Percentiles rank a stretch among this genome's conserved stretches.
phyloP scores from a whole-genome alignment of 306 rosid species.

The Corylus avellana region DNA sequence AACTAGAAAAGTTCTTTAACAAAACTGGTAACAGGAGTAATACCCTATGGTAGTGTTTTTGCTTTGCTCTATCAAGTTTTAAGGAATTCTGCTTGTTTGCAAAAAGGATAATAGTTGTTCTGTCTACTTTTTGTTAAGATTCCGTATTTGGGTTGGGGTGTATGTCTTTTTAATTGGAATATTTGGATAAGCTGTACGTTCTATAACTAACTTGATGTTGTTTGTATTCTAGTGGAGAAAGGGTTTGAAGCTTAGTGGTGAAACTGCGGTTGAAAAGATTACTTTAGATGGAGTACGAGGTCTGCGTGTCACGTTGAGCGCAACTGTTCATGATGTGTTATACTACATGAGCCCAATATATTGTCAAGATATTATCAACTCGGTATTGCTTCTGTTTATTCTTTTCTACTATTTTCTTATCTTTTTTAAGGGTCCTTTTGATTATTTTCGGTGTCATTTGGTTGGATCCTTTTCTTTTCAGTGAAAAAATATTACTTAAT shows the following conservation, averaged over 20 bases:
- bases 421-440: background rate
- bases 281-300: constrained; percentile 97
- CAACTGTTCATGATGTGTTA: constrained; percentile 94
- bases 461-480: background rate
- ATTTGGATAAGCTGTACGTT: background rate
- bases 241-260: constrained; percentile 97
- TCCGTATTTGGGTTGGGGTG: background rate
- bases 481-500: background rate
- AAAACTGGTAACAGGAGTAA: background rate
- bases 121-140: background rate
- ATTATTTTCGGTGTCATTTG: background rate
- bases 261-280: constrained; percentile 81
- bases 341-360: constrained; percentile 99
- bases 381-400: constrained; percentile 53
- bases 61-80: background rate
- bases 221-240: constrained; percentile 85
- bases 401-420: constrained; percentile 10
- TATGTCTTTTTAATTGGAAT: background rate
- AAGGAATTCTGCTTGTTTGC: background rate
- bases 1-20: background rate
- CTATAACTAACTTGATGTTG: constrained; percentile 16
- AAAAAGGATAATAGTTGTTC: background rate
- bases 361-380: constrained; percentile 87
- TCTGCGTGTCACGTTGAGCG: constrained; percentile 87
- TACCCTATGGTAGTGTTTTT: background rate